Percentiles rank a stretch among this genome's conserved stretches.
Conservation (phyloP, 2,329 filamentous ascomycete species). For the Colletotrichum somersetense region DNA sequence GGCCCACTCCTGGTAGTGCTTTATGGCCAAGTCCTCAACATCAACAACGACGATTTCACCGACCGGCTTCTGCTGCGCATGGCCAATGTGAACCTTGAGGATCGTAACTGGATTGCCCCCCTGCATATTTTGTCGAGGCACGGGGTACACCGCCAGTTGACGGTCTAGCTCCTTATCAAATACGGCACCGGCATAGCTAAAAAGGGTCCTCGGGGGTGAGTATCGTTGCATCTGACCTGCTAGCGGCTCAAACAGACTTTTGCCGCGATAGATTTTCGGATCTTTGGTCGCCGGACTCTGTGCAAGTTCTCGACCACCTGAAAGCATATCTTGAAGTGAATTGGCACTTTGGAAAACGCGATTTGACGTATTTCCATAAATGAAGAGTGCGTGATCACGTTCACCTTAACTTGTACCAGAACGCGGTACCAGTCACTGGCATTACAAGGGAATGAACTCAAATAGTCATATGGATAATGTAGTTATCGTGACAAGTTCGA, state of each 20-base stretch:
- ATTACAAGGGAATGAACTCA: no score
- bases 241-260: background rate
- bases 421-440: background rate
- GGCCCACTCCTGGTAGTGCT: constrained; percentile 17
- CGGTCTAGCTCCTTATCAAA: constrained; percentile 32
- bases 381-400: background rate
- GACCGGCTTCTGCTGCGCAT: constrained; percentile 11
- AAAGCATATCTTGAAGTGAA: background rate
- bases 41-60: background rate
- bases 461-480: background rate
- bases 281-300: background rate
- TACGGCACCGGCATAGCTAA: constrained; percentile 39
- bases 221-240: background rate
- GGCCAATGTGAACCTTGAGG: background rate
- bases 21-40: constrained; percentile 5
- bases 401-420: background rate
- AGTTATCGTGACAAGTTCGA: background rate
- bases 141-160: background rate
- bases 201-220: background rate
- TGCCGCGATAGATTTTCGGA: background rate
- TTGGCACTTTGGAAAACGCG: background rate
- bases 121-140: constrained; percentile 11
- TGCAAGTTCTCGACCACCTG: background rate
- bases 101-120: background rate
- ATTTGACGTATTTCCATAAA: background rate